These are phyloP conservation scores for Dillenia turbinata DNA, from an alignment of 164 flowering plant genomes.

Conservation along the genomic window DNA sequence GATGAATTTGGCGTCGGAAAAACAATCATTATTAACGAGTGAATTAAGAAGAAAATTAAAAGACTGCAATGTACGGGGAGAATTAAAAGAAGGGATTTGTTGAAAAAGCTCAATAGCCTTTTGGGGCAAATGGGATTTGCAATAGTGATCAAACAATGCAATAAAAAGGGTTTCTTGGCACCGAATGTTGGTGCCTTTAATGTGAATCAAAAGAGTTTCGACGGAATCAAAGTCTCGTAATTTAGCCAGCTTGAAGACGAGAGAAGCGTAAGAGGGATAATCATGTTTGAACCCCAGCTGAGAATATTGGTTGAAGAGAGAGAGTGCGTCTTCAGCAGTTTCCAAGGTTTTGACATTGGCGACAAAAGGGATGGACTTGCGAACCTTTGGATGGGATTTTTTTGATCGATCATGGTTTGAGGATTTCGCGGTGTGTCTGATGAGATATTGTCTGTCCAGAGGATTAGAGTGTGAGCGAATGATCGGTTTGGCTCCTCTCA, in stretches of 20 bases:
- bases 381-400: slow-evolving; percentile 13
- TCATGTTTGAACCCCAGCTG: slow-evolving; percentile 58
- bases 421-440: too few relatives aligned
- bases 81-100: slow-evolving; percentile 53
- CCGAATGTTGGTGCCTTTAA: slow-evolving; percentile 31
- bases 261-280: slow-evolving; percentile 73
- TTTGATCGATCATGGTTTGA: slow-evolving; percentile 9
- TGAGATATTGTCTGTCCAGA: too few relatives aligned
- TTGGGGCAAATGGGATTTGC: slow-evolving; percentile 40
- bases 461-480: too few relatives aligned
- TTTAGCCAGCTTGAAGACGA: slow-evolving; percentile 74
- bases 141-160: slow-evolving; percentile 66
- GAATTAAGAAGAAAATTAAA: slow-evolving; percentile 61
- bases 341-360: slow-evolving; percentile 38
- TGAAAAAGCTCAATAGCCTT: slow-evolving; percentile 58
- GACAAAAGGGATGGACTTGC: slow-evolving; percentile 43
- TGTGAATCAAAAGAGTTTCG: slow-evolving; percentile 33
- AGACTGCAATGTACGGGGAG: slow-evolving; percentile 52
- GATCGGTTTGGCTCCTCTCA: too few relatives aligned
- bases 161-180: slow-evolving; percentile 61
- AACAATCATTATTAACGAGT: slow-evolving; percentile 42
- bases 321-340: slow-evolving; percentile 47
- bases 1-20: slow-evolving; percentile 38
- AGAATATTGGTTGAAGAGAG: slow-evolving; percentile 44
- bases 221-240: slow-evolving; percentile 47